Conservation (phyloP, 495 filamentous ascomycete species). For the Penicillium fimorum region DNA sequence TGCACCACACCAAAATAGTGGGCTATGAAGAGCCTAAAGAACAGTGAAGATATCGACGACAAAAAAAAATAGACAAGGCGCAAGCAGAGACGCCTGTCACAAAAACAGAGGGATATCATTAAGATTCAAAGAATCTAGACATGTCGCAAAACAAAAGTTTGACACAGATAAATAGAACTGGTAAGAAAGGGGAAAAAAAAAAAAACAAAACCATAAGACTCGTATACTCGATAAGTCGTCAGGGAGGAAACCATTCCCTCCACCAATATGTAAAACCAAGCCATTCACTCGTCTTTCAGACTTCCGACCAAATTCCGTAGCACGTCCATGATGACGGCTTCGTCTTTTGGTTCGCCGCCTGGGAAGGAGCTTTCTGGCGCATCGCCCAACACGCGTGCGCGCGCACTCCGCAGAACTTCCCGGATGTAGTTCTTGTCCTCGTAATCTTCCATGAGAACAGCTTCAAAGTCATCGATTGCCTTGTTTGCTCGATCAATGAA, state of each 20-base stretch:
- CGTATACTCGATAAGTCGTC: slow-evolving; percentile 35
- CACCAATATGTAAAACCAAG: neutral
- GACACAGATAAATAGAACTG: slow-evolving; percentile 1
- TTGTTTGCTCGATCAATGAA: slow-evolving; percentile 51
- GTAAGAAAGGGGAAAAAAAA: slow-evolving; percentile 12
- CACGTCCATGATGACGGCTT: slow-evolving; percentile 46
- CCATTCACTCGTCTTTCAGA: slow-evolving; percentile 36
- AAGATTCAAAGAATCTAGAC: slow-evolving; percentile 29
- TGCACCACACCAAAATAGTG: neutral
- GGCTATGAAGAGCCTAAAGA: neutral
- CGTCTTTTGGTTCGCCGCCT: slow-evolving; percentile 47
- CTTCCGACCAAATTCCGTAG: slow-evolving; percentile 44
- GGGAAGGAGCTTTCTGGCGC: slow-evolving; percentile 48
- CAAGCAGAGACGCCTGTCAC: slow-evolving; percentile 16
- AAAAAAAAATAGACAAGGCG: slow-evolving; percentile 15
- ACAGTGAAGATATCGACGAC: neutral
- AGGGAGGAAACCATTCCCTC: slow-evolving; percentile 13
- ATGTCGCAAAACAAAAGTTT: slow-evolving; percentile 7
- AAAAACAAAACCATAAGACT: slow-evolving; percentile 28
- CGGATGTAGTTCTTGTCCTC: slow-evolving; percentile 53
- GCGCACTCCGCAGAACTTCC: slow-evolving; percentile 49
- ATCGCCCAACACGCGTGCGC: slow-evolving; percentile 44
- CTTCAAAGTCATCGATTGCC: slow-evolving; percentile 51
- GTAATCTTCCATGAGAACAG: slow-evolving; percentile 49
- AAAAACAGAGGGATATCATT: slow-evolving; percentile 37